Conservation (phyloP, 768 basidiomycete genomes). For the Lactifluus volemus region DNA sequence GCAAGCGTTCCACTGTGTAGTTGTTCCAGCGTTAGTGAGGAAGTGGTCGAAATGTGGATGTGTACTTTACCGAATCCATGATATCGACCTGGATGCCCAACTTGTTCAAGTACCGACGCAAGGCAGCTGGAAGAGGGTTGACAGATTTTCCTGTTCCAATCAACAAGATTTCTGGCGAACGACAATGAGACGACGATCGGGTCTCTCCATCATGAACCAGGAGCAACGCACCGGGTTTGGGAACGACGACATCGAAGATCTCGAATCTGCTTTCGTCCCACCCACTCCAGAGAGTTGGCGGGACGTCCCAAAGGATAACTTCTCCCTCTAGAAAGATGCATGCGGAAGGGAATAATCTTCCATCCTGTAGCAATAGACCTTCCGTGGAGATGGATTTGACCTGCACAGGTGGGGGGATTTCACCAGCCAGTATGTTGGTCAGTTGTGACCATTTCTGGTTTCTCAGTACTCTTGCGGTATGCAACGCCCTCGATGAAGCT, state of each 20-base stretch:
- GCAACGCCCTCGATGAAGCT: not conserved
- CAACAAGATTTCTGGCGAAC: slow-evolving; percentile 67
- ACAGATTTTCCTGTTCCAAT: slow-evolving; percentile 78
- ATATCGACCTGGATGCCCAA: slow-evolving; percentile 84
- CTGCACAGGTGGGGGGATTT: slow-evolving; percentile 59
- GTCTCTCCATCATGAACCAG: not conserved
- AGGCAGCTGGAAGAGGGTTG: slow-evolving; percentile 54
- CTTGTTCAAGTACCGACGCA: slow-evolving; percentile 59
- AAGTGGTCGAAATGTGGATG: not conserved
- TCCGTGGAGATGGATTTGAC: slow-evolving; percentile 53
- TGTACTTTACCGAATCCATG: slow-evolving; percentile 62
- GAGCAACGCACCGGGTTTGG: slow-evolving; percentile 66
- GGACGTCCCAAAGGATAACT: slow-evolving; percentile 87
- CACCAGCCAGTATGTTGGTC: slow-evolving; percentile 69
- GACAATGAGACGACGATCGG: not conserved
- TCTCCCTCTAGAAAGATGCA: slow-evolving; percentile 81
- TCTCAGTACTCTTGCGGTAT: slow-evolving; percentile 4
- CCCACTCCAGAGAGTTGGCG: slow-evolving; percentile 48
- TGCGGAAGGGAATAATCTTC: slow-evolving; percentile 65
- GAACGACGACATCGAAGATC: slow-evolving; percentile 73
- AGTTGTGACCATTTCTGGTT: slow-evolving; percentile 26
- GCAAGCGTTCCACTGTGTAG: slow-evolving; percentile 73
- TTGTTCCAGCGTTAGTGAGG: not conserved
- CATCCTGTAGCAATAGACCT: slow-evolving; percentile 70
- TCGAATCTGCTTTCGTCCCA: slow-evolving; percentile 73